Conservation (phyloP, 2,329 filamentous ascomycete species). For the Aspergillus sojae region DNA sequence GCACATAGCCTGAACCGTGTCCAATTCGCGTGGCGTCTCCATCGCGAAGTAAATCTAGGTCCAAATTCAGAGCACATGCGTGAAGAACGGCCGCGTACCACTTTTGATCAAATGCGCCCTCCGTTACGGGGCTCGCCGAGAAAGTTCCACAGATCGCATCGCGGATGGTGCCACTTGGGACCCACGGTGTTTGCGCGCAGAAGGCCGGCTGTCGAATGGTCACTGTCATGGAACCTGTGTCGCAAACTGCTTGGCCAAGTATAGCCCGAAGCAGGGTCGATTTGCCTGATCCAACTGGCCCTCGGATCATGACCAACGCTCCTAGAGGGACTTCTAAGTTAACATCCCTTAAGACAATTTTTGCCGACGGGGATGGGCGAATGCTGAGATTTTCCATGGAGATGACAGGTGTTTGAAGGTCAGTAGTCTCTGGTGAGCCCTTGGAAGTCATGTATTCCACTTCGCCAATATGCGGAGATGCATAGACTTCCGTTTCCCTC, state of each 20-base stretch:
- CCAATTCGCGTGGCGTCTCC: conserved; percentile 19
- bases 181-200: conserved; percentile 88
- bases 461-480: too few species aligned
- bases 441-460: too few species aligned
- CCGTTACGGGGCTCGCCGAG: too few species aligned
- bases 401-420: too few species aligned
- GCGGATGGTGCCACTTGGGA: conserved; percentile 77
- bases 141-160: conserved; percentile 23
- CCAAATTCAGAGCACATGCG: conserved; percentile 25
- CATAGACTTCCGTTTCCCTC: too few species aligned
- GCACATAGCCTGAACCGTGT: too few species aligned
- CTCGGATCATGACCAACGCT: conserved; percentile 11
- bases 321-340: neutral
- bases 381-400: too few species aligned
- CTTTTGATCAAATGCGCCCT: conserved; percentile 14
- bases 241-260: conserved; percentile 5
- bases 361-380: too few species aligned
- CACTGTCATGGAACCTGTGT: neutral
- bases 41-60: conserved; percentile 25
- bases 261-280: conserved; percentile 13
- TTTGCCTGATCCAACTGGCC: conserved; percentile 19
- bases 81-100: conserved; percentile 23
- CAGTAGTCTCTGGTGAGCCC: too few species aligned
- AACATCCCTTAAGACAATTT: neutral
- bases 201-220: neutral